Percentiles rank a stretch among this genome's conserved stretches.
phyloP scores from a whole-genome alignment of 108 stramenopile species.

The Nitzschia sp. region DNA sequence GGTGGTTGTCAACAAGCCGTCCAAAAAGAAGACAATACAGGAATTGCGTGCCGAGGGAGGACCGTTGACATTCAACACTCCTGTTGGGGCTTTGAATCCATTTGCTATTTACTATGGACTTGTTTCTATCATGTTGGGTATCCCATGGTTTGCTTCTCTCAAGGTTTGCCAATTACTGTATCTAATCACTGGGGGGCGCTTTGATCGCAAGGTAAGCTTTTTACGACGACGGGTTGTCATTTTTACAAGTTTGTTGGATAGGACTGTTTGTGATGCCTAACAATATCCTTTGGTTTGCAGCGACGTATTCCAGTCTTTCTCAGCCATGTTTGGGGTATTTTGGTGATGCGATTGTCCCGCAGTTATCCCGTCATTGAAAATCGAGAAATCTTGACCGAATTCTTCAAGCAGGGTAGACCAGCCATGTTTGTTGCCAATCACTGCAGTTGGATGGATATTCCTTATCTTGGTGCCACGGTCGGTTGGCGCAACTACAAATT shows the following conservation, averaged over 20 bases:
- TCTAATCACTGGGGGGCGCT: slow-evolving; percentile 48
- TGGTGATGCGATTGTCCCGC: slow-evolving; percentile 62
- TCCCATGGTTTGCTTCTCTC: slow-evolving; percentile 71
- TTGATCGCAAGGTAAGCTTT: slow-evolving; percentile 67
- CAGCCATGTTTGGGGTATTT: slow-evolving; percentile 78
- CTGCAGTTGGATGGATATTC: slow-evolving; percentile 91
- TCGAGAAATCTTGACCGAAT: slow-evolving; percentile 50
- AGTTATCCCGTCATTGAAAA: slow-evolving; percentile 63
- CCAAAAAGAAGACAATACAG: slow-evolving; percentile 31
- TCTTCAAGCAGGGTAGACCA: slow-evolving; percentile 59
- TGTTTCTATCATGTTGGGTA: slow-evolving; percentile 62
- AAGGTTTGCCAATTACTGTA: slow-evolving; percentile 55
- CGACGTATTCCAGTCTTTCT: slow-evolving; percentile 61
- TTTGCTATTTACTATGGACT: slow-evolving; percentile 80
- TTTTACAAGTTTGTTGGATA: no score
- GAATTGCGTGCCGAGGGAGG: slow-evolving; percentile 51
- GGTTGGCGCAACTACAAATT: slow-evolving; percentile 93
- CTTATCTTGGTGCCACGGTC: slow-evolving; percentile 75
- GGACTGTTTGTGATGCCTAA: no score
- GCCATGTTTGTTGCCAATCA: slow-evolving; percentile 92
- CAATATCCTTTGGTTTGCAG: background rate
- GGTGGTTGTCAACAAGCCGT: background rate
- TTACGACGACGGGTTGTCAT: no score
- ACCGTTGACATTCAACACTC: slow-evolving; percentile 62
- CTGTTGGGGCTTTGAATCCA: slow-evolving; percentile 82